These are phyloP conservation scores for Pezicula carpinea DNA, from an alignment of 2,329 filamentous ascomycete genomes.

Conservation along the genomic window DNA sequence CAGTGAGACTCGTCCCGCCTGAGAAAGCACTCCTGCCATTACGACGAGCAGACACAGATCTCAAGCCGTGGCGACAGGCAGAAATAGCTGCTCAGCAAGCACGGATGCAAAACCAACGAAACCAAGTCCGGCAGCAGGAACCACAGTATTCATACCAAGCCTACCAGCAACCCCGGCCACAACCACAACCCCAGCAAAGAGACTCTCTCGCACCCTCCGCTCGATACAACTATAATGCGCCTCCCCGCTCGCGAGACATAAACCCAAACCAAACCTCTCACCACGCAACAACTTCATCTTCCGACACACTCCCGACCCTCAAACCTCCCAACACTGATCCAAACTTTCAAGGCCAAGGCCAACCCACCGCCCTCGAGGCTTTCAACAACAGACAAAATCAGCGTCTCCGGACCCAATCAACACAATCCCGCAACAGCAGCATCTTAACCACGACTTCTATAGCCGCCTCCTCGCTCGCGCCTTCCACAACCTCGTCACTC, in stretches of 20 bases:
- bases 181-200: slow-evolving; percentile 5
- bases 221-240: not conserved
- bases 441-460: not conserved
- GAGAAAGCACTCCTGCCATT: not conserved
- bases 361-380: not conserved
- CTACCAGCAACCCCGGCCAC: not conserved
- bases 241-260: slow-evolving; percentile 5
- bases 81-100: slow-evolving; percentile 19
- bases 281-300: not conserved
- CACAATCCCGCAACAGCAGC: not conserved
- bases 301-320: not conserved
- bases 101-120: slow-evolving; percentile 1
- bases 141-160: not conserved
- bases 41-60: not conserved
- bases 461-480: slow-evolving; percentile 4
- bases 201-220: not conserved
- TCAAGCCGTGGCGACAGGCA: slow-evolving; percentile 21
- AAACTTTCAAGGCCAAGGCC: too few species aligned
- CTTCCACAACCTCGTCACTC: slow-evolving; percentile 36
- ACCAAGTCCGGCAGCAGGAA: slow-evolving; percentile 6
- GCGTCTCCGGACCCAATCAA: too few species aligned
- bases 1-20: not conserved
- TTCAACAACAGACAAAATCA: too few species aligned
- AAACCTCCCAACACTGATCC: too few species aligned
- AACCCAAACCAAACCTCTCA: slow-evolving; percentile 8